Percentiles rank a stretch among this genome's conserved stretches.
Evolutionary conservation across 352 stramenopile genomes (phyloP).

Genomic region (Pythium aquatile): DNA sequence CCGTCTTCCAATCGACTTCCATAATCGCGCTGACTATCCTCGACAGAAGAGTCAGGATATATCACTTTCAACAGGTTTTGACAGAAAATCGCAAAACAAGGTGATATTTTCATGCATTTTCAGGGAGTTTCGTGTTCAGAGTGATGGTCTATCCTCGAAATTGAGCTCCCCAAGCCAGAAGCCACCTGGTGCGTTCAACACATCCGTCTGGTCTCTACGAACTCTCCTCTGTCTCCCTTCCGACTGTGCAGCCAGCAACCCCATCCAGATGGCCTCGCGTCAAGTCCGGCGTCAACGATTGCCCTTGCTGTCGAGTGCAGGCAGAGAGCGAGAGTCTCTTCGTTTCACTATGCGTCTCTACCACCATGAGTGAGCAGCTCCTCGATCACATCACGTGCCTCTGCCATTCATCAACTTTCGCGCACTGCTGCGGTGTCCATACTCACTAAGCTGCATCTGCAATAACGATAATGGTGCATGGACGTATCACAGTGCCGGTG

Average conservation of each 20-base stretch:
- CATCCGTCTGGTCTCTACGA: background rate
- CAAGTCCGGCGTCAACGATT: background rate
- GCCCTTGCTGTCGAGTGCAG: background rate
- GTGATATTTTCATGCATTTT: background rate
- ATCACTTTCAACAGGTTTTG: background rate
- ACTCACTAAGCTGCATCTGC: background rate
- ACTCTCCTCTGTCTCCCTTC: background rate
- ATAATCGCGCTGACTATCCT: background rate
- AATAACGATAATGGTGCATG: constrained; percentile 5
- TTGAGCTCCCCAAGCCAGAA: constrained; percentile 6
- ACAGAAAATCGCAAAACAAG: background rate
- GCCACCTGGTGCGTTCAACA: background rate
- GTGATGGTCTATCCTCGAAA: constrained; percentile 11
- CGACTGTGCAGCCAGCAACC: background rate
- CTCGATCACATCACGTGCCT: background rate
- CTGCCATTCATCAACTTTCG: constrained; percentile 15
- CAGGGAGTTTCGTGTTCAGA: background rate
- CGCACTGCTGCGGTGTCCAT: background rate
- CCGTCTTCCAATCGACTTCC: background rate
- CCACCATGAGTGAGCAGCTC: background rate
- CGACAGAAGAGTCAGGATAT: background rate
- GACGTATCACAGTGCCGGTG: constrained; percentile 5
- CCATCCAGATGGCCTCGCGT: background rate
- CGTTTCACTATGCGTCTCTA: background rate
- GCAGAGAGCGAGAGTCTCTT: constrained; percentile 1